A percentile compares a stretch with the other conserved stretches of the same genome.
Conservation (phyloP, 2,329 filamentous ascomycete genomes). For the Aspergillus sp. region DNA sequence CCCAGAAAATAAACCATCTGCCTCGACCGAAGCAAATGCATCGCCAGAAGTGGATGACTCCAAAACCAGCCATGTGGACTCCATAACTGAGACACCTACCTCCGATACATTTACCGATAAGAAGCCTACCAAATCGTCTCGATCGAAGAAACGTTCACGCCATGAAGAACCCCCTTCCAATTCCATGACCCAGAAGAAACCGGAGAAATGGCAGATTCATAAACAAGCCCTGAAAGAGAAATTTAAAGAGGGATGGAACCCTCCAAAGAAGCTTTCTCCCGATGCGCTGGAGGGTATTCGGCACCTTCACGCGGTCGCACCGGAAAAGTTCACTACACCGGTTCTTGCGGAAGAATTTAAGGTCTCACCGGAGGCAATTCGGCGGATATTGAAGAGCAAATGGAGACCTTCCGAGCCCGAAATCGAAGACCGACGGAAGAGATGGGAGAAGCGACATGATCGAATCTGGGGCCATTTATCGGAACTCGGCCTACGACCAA, state of each 20-base stretch:
- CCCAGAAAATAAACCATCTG: not conserved
- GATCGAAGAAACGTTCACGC: slow-evolving; percentile 8
- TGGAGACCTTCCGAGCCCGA: slow-evolving; percentile 47
- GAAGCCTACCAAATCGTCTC: not conserved
- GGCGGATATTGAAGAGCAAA: slow-evolving; percentile 72
- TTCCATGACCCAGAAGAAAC: slow-evolving; percentile 25
- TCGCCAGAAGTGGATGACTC: too few relatives aligned
- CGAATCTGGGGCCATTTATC: slow-evolving; percentile 50
- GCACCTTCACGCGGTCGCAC: slow-evolving; percentile 74
- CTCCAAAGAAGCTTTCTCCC: slow-evolving; percentile 83
- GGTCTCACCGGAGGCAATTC: slow-evolving; percentile 82
- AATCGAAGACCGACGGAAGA: slow-evolving; percentile 40
- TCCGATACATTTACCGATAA: not conserved
- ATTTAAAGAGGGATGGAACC: slow-evolving; percentile 76
- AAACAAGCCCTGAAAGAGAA: slow-evolving; percentile 75
- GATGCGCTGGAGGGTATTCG: slow-evolving; percentile 91
- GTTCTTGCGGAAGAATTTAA: slow-evolving; percentile 77
- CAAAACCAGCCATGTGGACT: not conserved
- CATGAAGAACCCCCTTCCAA: not conserved
- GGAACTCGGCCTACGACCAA: slow-evolving; percentile 58
- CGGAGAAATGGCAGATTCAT: slow-evolving; percentile 70
- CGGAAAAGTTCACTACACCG: slow-evolving; percentile 72
- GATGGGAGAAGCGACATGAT: slow-evolving; percentile 50
- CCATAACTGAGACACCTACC: not conserved
- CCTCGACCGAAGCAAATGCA: not conserved